Evolutionary conservation across 2,329 filamentous ascomycete genomes (phyloP), one percentile per base, ranked within the genome.

Genomic region (Botrytis pseudocinerea): DNA sequence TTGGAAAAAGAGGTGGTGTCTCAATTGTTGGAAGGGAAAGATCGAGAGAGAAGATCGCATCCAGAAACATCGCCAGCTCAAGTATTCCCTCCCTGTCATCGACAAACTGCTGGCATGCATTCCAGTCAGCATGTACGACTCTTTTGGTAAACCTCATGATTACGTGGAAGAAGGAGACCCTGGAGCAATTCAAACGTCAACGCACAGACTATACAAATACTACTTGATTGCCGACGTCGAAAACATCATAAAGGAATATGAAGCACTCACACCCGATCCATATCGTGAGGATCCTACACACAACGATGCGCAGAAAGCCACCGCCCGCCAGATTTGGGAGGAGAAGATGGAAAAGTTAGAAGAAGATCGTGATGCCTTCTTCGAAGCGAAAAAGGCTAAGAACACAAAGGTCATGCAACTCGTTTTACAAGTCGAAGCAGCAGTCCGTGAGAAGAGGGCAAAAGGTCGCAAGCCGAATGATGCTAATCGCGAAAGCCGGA

Each of bases 1-100:
- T n/a, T 81, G 79, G 78, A 69, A 74, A 28, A 78, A 79, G 73
- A 73, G 79, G 74, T 80, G 78, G 77, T 81, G 79, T 68, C 70
- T 69, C 42, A 44, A 69, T 5, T 80, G 79, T 62, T 81, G 78
- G 78, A 76, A 76, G 66, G 64, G 35, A 6, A 78, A 77, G 64
- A 78, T 80, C 40, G 76, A 78, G 63, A 76, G 79, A 69, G 78
- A 80, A 64, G 79, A 80, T 75, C 75, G 76, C 25, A 70, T 80
- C n/a, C 51, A 79, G 10, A 80, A 80, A 74, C 73, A 73, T 38
- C 74, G 73, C 22, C 76, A 78, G 42, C 73, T 71, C 40, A 62
- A 75, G 20, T 76, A 76, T 65, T 63, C 73, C 16, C 75, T 78
- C 7, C 69, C 71, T 28, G 73, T 73, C 14, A 63, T 80, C 2